Percentiles rank a stretch among this genome's conserved stretches.
Evolutionary conservation across 495 filamentous ascomycete genomes (phyloP).

Genomic region (Penicillium mononematosum): DNA sequence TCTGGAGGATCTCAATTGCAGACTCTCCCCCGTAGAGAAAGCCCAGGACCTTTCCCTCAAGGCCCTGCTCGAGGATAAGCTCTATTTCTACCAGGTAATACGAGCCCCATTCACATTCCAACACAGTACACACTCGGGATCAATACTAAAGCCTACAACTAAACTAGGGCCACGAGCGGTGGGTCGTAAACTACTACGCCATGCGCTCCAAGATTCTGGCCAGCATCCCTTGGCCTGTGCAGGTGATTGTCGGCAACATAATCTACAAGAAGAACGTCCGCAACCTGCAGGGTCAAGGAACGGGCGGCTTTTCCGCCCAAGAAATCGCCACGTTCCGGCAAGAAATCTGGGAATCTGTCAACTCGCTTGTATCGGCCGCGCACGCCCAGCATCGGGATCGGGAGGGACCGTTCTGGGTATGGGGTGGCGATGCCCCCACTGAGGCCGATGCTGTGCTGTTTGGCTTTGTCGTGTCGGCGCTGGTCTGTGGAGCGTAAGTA

Average conservation of each 20-base stretch:
- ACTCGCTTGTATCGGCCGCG: neutral
- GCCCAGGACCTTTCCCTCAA: neutral
- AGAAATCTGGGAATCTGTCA: neutral
- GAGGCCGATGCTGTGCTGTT: neutral
- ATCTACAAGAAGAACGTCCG: neutral
- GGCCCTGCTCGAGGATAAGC: neutral
- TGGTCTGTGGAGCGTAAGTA: neutral
- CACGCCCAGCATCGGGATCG: neutral
- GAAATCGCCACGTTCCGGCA: neutral
- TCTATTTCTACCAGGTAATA: neutral
- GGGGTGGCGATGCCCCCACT: neutral
- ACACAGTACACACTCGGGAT: no score
- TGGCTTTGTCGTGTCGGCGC: neutral
- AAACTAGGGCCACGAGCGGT: neutral
- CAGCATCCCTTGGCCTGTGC: neutral
- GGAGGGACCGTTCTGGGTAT: neutral
- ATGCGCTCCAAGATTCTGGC: neutral
- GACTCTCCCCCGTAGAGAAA: neutral
- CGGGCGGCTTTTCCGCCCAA: neutral
- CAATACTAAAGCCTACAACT: no score
- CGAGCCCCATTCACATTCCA: no score
- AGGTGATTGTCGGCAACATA: neutral
- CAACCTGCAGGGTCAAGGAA: neutral
- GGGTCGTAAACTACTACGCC: neutral
- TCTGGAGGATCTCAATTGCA: neutral